phyloP scores from a whole-genome alignment of 1,284 basidiomycete genomes.

The Pseudozyma hubeiensis region DNA sequence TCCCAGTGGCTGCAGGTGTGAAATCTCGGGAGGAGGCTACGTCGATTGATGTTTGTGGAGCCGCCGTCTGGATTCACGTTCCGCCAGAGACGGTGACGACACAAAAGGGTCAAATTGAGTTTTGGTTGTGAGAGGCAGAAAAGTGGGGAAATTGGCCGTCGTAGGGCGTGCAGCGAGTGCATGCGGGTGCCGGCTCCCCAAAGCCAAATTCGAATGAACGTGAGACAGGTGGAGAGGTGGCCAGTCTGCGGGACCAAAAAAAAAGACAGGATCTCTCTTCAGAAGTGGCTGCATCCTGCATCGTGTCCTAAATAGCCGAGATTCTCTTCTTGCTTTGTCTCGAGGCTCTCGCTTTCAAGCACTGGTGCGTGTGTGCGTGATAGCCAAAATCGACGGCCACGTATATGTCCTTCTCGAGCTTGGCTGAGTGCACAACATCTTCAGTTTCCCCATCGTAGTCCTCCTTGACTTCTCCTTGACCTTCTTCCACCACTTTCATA shows the following conservation, averaged over 20 bases:
- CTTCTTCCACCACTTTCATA: too few species aligned
- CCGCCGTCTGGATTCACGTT: not conserved
- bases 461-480: too few species aligned
- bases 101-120: not conserved
- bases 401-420: too few species aligned
- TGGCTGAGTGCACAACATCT: too few species aligned
- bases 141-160: not conserved
- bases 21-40: too few species aligned
- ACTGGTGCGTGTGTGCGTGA: too few species aligned
- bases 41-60: not conserved
- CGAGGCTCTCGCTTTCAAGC: not conserved
- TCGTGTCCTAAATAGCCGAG: slow-evolving; percentile 1
- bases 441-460: not conserved
- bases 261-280: too few species aligned
- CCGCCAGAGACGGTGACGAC: slow-evolving; percentile 1
- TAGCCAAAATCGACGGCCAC: too few species aligned
- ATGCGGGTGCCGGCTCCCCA: not conserved
- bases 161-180: not conserved
- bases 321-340: not conserved
- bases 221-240: slow-evolving; percentile 3
- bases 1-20: too few species aligned
- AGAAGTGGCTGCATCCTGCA: not conserved
- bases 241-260: not conserved
- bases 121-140: not conserved
- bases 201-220: not conserved